Evolutionary conservation across 192 early-diverging fungal species (phyloP), one percentile per base, ranked within the genome.

Genomic region (Coemansia erecta): DNA sequence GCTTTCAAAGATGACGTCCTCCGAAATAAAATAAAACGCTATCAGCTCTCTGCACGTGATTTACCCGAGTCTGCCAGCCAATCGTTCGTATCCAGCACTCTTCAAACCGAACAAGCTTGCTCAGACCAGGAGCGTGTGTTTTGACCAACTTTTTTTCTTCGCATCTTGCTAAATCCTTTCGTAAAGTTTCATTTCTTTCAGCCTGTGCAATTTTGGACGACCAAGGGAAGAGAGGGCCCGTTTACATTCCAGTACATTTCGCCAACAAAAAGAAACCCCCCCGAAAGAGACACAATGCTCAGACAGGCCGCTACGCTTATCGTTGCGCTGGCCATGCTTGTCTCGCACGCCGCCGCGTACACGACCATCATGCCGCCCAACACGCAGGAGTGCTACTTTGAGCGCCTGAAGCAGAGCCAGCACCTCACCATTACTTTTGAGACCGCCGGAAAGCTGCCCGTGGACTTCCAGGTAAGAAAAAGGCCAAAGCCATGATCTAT

Each of bases 371-470:
- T 79, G 76, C 48, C 41, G 41, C 58, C 60, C 18, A 53, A 64
- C 33, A 58, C 75, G 50, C 75, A 77, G 44, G 75, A 77, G 47
- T 77, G 75, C 59, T 77, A 77, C 58, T 56, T 55, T 53, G 75
- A 77, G 62, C 75, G 69, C 53, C 66, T 77, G 61, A 77, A 77
- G 69, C 48, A 60, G 8, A 58, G 63, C 48, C 53, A 61, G 58
- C 68, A 71, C 52, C 68, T 77, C 51, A 68, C 75, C 11, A 77
- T 77, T 41, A 72, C 75, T 17, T 77, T 72, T 49, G 75, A 77
- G 65, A 72, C 70, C 2, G 75, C 75, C 14, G 65, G 70, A 26
- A 77, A 77, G 61, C 61, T 77, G 28, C 75, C 75, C 13, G 55
- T 77, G 37, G 75, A 77, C 35, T 72, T 77, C 47, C 17, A 33